These are phyloP conservation scores for Nothophoma quercina DNA, from an alignment of 2,329 filamentous ascomycete species.

Conservation along the genomic window DNA sequence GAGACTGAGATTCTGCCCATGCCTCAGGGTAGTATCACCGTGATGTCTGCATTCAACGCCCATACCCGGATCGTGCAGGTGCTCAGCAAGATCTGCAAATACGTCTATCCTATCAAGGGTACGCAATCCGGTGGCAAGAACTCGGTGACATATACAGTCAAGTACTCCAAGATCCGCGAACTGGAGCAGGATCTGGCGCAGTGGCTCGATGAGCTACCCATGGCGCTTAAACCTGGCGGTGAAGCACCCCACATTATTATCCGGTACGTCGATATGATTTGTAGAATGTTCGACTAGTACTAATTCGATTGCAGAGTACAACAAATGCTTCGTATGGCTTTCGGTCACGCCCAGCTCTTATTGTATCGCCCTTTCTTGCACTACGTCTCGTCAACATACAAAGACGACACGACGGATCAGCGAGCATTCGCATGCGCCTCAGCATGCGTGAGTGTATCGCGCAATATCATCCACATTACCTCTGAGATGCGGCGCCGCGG, in stretches of 20 bases:
- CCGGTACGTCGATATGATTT: slow-evolving; percentile 64
- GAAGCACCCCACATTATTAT: slow-evolving; percentile 78
- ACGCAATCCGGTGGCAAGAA: slow-evolving; percentile 47
- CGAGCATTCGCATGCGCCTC: slow-evolving; percentile 78
- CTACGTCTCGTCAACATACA: slow-evolving; percentile 72
- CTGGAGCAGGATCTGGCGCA: slow-evolving; percentile 69
- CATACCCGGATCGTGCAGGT: slow-evolving; percentile 66
- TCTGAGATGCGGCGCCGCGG: slow-evolving; percentile 78
- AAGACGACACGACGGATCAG: slow-evolving; percentile 68
- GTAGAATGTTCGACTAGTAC: neutral
- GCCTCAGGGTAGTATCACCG: slow-evolving; percentile 62
- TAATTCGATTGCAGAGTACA: slow-evolving; percentile 60
- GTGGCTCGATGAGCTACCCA: slow-evolving; percentile 74
- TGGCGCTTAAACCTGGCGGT: slow-evolving; percentile 78
- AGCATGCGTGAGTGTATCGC: slow-evolving; percentile 70
- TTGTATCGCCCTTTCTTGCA: slow-evolving; percentile 85
- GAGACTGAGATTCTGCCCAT: slow-evolving; percentile 59
- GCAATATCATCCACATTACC: slow-evolving; percentile 81
- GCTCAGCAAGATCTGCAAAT: slow-evolving; percentile 67
- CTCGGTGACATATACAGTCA: slow-evolving; percentile 66
- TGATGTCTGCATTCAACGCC: slow-evolving; percentile 68
- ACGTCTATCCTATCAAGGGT: slow-evolving; percentile 69
- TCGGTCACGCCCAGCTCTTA: slow-evolving; percentile 82
- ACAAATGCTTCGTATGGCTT: slow-evolving; percentile 79
- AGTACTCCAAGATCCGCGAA: slow-evolving; percentile 69